A percentile compares a stretch with the other conserved stretches of the same genome.
These are phyloP conservation scores for Xanthoconium separans DNA, from an alignment of 1,284 basidiomycete genomes.

Conservation along the genomic window DNA sequence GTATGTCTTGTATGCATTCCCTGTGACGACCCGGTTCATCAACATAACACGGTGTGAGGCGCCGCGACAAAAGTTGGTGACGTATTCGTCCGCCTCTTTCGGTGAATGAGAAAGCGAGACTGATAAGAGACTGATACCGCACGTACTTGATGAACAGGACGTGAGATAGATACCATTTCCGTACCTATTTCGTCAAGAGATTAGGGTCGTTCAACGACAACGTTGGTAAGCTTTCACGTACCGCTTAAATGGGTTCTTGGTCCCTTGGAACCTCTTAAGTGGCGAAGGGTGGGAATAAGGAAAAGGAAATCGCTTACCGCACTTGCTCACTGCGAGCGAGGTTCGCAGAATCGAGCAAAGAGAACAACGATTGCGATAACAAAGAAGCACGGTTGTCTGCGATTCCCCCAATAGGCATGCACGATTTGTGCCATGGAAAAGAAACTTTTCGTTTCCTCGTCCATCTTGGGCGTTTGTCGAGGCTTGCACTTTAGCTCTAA, in stretches of 20 bases:
- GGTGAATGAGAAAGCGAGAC: conserved; percentile 3
- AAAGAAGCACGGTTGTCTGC: conserved; percentile 10
- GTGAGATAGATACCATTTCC: conserved; percentile 17
- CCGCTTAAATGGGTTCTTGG: conserved; percentile 20
- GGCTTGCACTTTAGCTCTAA: conserved; percentile 13
- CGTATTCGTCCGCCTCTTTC: conserved; percentile 59
- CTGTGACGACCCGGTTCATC: conserved; percentile 54
- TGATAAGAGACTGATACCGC: background rate
- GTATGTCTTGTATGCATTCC: conserved; percentile 44
- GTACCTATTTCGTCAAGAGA: conserved; percentile 4
- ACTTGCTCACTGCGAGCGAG: conserved; percentile 16
- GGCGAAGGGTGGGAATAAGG: background rate
- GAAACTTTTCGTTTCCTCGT: conserved; percentile 14
- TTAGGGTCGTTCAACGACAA: background rate
- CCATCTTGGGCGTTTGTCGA: conserved; percentile 4
- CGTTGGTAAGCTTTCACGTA: conserved; percentile 1
- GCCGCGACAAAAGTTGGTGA: conserved; percentile 36
- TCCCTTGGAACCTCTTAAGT: conserved; percentile 9
- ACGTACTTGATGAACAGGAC: conserved; percentile 19
- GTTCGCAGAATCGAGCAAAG: conserved; percentile 18
- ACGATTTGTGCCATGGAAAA: conserved; percentile 20
- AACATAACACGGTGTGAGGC: conserved; percentile 46
- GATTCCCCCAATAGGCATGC: conserved; percentile 19
- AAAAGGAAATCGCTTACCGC: conserved; percentile 1
- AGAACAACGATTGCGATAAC: conserved; percentile 11